Conservation (phyloP, 768 basidiomycete species). For the Serendipita sp. region DNA sequence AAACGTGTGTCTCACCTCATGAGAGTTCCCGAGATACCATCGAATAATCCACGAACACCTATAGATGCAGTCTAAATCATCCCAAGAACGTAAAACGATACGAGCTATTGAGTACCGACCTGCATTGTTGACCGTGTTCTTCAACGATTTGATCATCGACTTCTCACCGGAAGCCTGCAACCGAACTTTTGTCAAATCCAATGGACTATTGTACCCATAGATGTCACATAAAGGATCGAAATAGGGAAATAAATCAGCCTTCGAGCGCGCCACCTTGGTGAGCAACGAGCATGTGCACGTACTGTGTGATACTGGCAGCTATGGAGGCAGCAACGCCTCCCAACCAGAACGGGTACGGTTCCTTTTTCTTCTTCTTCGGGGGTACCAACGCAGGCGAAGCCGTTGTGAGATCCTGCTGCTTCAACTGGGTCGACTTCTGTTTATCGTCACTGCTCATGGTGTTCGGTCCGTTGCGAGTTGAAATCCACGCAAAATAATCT, state of each 20-base stretch:
- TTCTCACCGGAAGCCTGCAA: constrained; percentile 87
- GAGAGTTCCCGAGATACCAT: constrained; percentile 79
- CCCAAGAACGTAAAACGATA: background rate
- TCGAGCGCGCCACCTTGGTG: background rate
- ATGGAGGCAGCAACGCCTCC: constrained; percentile 75
- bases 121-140: constrained; percentile 67
- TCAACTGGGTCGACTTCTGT: background rate
- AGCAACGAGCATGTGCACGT: constrained; percentile 15
- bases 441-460: background rate
- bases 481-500: too few relatives aligned
- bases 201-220: constrained; percentile 30
- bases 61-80: background rate
- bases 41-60: constrained; percentile 50
- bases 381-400: background rate
- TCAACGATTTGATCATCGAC: constrained; percentile 68
- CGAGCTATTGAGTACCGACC: constrained; percentile 24
- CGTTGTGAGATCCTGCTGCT: background rate
- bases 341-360: constrained; percentile 75
- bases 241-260: background rate
- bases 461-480: background rate
- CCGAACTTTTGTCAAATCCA: constrained; percentile 83
- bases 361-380: constrained; percentile 26
- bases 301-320: constrained; percentile 81
- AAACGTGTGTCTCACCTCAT: constrained; percentile 26
- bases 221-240: background rate